Evolutionary conservation across 345 rosid genomes (phyloP).

Genomic region (Pistacia atlantica): DNA sequence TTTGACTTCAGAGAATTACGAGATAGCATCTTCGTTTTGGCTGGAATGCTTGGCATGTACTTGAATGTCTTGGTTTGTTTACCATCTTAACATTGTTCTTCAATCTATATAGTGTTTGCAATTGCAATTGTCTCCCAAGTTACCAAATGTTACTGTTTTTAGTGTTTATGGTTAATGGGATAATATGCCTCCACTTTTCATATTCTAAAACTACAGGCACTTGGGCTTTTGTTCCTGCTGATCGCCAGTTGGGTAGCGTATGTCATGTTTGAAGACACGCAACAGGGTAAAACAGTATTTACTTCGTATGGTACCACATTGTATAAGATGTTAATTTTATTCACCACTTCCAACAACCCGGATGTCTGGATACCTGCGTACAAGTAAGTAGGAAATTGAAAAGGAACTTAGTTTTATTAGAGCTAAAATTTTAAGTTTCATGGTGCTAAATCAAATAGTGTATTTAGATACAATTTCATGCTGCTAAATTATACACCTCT

Average conservation of each 20-base stretch:
- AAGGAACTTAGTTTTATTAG: slow-evolving; percentile 4
- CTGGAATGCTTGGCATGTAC: slow-evolving; percentile 91
- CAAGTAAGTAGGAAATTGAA: slow-evolving; percentile 61
- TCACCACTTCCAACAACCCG: slow-evolving; percentile 97
- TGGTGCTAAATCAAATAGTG: slow-evolving; percentile 9
- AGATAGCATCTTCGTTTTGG: slow-evolving; percentile 59
- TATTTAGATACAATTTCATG: not conserved
- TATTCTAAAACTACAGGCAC: slow-evolving; percentile 64
- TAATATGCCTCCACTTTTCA: slow-evolving; percentile 6
- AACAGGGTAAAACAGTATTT: slow-evolving; percentile 68
- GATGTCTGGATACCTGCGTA: slow-evolving; percentile 99
- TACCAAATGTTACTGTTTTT: not conserved
- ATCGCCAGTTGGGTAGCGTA: slow-evolving; percentile 93
- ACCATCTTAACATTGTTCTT: slow-evolving; percentile 16
- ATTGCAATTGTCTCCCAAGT: not conserved
- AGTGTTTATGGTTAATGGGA: not conserved
- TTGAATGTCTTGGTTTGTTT: slow-evolving; percentile 81
- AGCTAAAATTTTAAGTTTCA: not conserved
- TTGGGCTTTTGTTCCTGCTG: slow-evolving; percentile 82
- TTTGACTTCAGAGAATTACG: slow-evolving; percentile 65
- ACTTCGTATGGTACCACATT: slow-evolving; percentile 79
- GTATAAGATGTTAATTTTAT: slow-evolving; percentile 86
- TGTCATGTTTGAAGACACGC: slow-evolving; percentile 97
- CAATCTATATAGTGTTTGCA: not conserved
- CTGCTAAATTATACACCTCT: not conserved